Conservation (phyloP, 768 basidiomycete genomes). For the Suillus subalutaceus region DNA sequence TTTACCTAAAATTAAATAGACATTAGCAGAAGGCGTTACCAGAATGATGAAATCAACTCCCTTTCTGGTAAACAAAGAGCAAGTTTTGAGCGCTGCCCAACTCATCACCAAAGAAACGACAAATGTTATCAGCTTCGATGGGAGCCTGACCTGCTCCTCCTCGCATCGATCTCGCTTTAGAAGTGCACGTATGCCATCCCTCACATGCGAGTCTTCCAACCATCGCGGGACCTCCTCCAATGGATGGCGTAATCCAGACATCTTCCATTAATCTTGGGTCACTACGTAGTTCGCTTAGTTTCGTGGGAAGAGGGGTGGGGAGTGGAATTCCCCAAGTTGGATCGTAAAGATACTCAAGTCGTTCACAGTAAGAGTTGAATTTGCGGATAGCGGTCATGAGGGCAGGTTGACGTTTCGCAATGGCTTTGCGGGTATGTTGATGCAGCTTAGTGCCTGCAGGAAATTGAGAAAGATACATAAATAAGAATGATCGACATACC, state of each 20-base stretch:
- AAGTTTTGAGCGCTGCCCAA: constrained; percentile 25
- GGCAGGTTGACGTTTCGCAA: no score
- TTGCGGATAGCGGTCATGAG: constrained; percentile 21
- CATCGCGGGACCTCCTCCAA: constrained; percentile 27
- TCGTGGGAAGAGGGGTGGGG: constrained; percentile 34
- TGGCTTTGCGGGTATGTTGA: no score
- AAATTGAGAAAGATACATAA: no score
- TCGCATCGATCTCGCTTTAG: constrained; percentile 30
- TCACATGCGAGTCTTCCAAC: constrained; percentile 35
- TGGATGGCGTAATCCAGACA: background rate
- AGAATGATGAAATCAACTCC: constrained; percentile 6
- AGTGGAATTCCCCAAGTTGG: constrained; percentile 33
- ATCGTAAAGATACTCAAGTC: constrained; percentile 20
- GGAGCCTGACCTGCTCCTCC: constrained; percentile 33
- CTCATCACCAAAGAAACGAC: constrained; percentile 37
- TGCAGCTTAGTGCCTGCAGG: no score
- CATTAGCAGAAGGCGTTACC: background rate
- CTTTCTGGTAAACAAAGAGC: constrained; percentile 13
- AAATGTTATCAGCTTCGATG: constrained; percentile 37
- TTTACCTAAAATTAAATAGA: background rate
- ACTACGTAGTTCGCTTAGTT: constrained; percentile 23
- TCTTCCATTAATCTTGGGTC: constrained; percentile 30
- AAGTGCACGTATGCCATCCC: constrained; percentile 34
- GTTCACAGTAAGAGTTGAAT: constrained; percentile 32
- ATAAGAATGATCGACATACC: no score